Evolutionary conservation across 202 grass and related monocot genomes (phyloP), one percentile per base, ranked within the genome.

Genomic region (Alloteropsis angusta): DNA sequence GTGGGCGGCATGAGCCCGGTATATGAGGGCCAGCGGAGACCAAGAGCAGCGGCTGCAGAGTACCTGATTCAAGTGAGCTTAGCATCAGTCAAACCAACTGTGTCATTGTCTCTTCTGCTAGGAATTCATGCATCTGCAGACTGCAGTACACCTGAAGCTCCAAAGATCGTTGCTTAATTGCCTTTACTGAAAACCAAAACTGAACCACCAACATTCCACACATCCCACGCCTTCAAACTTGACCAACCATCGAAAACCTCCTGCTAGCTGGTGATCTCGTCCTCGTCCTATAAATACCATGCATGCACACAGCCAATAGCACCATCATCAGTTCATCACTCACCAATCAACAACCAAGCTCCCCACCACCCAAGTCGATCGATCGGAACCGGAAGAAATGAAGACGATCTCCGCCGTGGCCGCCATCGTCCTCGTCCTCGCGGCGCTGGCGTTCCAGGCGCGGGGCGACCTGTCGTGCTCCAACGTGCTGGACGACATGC

Each of bases 401-500:
- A 47, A 17, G 19, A 49, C 65, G 67, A 74, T 26, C 78, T 63
- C 84, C 43, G 78, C 75, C 36, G 3, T 80, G 26, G 3, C 80
- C 21, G 56, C 43, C 32, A 18, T 71, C 36, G 16, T 93, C 19
- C 67, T 84, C n/a, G n/a, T n/a, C 6, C 30, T 65, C 32, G 57
- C 88, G 3, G 54, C 75, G 28, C 53, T 91, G 43, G 21, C 46
- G 13, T 21, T 86, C 2, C 22, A 69, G 34, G 77, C 30, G 26
- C 66, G 77, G 30, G 91, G 76, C 3, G 77, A 58, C 71, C 49
- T 87, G 13, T 18, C 71, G 21, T 94, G 92, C 46, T 46, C 80
- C 73, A 75, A 43, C 47, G 62, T 79, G 68, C 3, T 83, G 61
- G 7, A 50, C 21, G 70, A 69, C 68, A 6, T 86, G 21, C 61